A percentile compares a stretch with the other conserved stretches of the same genome.
Evolutionary conservation across 345 rosid genomes (phyloP).

Genomic region (Ceriops decandra): DNA sequence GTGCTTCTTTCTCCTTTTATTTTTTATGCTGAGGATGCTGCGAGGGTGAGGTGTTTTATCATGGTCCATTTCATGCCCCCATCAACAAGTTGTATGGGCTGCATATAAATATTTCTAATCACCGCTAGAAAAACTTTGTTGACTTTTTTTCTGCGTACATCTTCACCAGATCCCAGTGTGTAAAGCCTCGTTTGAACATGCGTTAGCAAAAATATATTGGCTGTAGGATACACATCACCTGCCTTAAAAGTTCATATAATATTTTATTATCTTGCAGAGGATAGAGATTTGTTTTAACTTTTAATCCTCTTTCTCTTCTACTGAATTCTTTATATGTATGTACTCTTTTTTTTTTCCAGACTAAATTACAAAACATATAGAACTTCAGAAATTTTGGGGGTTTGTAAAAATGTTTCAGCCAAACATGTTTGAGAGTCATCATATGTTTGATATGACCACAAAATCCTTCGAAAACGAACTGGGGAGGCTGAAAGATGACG

Average conservation of each 20-base stretch:
- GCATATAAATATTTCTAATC: too few relatives aligned
- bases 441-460: constrained; percentile 59
- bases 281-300: background rate
- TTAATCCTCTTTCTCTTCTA: background rate
- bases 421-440: constrained; percentile 65
- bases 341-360: constrained; percentile 7
- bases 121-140: too few relatives aligned
- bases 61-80: background rate
- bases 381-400: background rate
- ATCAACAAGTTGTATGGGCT: background rate
- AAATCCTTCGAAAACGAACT: constrained; percentile 57
- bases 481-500: constrained; percentile 59
- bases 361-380: constrained; percentile 1
- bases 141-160: too few relatives aligned
- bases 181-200: background rate
- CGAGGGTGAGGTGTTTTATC: background rate
- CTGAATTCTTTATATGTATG: background rate
- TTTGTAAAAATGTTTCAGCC: constrained; percentile 56
- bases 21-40: background rate
- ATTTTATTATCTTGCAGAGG: background rate
- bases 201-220: background rate
- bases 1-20: background rate
- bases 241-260: constrained; percentile 1
- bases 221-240: background rate
- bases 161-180: too few relatives aligned